These are phyloP conservation scores for Lentinula detonsa DNA, from an alignment of 768 basidiomycete genomes.

Conservation along the genomic window DNA sequence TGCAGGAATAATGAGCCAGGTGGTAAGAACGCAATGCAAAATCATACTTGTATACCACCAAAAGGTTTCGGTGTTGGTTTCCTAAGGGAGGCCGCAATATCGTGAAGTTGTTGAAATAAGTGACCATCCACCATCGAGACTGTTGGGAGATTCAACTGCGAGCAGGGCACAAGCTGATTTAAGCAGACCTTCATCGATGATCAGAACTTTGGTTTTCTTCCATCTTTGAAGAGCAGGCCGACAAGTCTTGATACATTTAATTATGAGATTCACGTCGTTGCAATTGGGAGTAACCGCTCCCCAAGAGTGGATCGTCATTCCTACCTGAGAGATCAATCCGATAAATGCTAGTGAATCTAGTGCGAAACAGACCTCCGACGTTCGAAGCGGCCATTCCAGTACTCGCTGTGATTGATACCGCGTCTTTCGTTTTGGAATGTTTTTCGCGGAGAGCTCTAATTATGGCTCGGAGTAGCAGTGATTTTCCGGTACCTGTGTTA, in stretches of 20 bases:
- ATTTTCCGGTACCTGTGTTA: constrained; percentile 75
- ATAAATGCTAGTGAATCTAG: constrained; percentile 5
- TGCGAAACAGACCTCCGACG: constrained; percentile 43
- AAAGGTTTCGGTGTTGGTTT: constrained; percentile 48
- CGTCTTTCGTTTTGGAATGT: constrained; percentile 39
- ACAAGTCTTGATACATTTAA: constrained; percentile 54
- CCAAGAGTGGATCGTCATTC: constrained; percentile 74
- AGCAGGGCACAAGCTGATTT: neutral
- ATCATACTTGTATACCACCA: constrained; percentile 65
- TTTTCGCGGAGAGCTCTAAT: constrained; percentile 50
- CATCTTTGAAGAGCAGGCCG: constrained; percentile 63
- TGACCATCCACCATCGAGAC: constrained; percentile 81
- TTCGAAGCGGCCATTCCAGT: constrained; percentile 71
- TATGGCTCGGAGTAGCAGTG: constrained; percentile 72
- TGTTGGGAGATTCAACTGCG: constrained; percentile 32
- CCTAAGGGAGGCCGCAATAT: constrained; percentile 47
- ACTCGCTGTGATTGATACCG: constrained; percentile 70
- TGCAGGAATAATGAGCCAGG: constrained; percentile 15
- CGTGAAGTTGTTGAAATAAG: constrained; percentile 65
- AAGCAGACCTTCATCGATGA: constrained; percentile 49
- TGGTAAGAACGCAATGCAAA: neutral
- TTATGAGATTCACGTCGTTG: constrained; percentile 42
- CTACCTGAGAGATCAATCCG: constrained; percentile 32
- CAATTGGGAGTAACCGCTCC: constrained; percentile 64
- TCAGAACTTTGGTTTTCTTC: constrained; percentile 60